Percentiles rank a stretch among this genome's conserved stretches.
phyloP scores from a whole-genome alignment of 768 basidiomycete genomes.

The Leccinum aurantiacum region DNA sequence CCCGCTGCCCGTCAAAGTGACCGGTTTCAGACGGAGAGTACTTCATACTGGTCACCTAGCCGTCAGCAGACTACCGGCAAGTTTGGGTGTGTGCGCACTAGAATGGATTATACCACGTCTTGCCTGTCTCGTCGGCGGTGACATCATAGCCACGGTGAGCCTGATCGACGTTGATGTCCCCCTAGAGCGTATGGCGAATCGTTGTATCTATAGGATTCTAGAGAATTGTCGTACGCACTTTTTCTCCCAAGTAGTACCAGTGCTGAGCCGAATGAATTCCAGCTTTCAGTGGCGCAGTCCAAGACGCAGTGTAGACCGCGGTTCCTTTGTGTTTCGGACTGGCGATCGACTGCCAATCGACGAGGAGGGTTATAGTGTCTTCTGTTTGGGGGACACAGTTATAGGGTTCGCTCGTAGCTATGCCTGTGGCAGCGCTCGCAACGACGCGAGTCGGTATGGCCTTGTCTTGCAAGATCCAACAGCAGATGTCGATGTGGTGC shows the following conservation, averaged over 20 bases:
- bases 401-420: slow-evolving; percentile 86
- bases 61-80: slow-evolving; percentile 8
- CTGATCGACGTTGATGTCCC: slow-evolving; percentile 90
- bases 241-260: slow-evolving; percentile 95
- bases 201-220: background rate
- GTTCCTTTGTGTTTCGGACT: slow-evolving; percentile 79
- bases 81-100: slow-evolving; percentile 56
- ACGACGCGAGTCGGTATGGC: slow-evolving; percentile 83
- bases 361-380: slow-evolving; percentile 92
- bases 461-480: slow-evolving; percentile 78
- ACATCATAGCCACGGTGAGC: slow-evolving; percentile 93
- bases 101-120: slow-evolving; percentile 87
- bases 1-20: slow-evolving; percentile 91
- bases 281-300: slow-evolving; percentile 88
- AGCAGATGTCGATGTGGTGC: slow-evolving; percentile 89
- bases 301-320: slow-evolving; percentile 90
- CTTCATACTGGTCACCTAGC: slow-evolving; percentile 66
- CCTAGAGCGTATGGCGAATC: slow-evolving; percentile 46
- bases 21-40: slow-evolving; percentile 90
- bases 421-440: slow-evolving; percentile 87
- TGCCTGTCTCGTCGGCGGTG: slow-evolving; percentile 82
- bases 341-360: slow-evolving; percentile 86
- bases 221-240: slow-evolving; percentile 43
- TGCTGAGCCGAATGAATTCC: slow-evolving; percentile 91
- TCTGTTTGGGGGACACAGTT: slow-evolving; percentile 86